A percentile compares a stretch with the other conserved stretches of the same genome.
Conservation (phyloP, 1,139 yeast species). For the Zygosaccharomyces pseudobailii region DNA sequence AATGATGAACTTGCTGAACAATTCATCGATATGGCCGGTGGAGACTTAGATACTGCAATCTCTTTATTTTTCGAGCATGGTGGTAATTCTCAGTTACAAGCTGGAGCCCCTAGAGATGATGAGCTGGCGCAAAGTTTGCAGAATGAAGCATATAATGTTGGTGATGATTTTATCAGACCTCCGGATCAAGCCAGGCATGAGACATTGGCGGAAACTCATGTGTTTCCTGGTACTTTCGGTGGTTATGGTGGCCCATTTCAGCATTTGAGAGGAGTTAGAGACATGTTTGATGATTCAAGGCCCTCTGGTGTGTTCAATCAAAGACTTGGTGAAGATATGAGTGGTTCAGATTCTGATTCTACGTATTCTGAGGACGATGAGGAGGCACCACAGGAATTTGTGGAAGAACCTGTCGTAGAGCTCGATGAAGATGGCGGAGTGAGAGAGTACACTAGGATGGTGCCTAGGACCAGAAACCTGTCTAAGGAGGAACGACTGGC, state of each 20-base stretch:
- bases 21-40: slow-evolving; percentile 74
- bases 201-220: slow-evolving; percentile 51
- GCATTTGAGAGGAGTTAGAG: slow-evolving; percentile 27
- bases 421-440: slow-evolving; percentile 34
- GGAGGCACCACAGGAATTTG: slow-evolving; percentile 31
- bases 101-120: slow-evolving; percentile 44
- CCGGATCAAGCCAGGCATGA: slow-evolving; percentile 81
- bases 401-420: slow-evolving; percentile 33
- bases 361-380: slow-evolving; percentile 13
- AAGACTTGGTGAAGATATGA: slow-evolving; percentile 30
- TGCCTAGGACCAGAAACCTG: slow-evolving; percentile 24
- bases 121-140: slow-evolving; percentile 62
- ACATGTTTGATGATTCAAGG: slow-evolving; percentile 40
- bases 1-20: slow-evolving; percentile 69
- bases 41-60: slow-evolving; percentile 79
- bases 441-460: slow-evolving; percentile 27
- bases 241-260: slow-evolving; percentile 36
- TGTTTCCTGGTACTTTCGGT: slow-evolving; percentile 36
- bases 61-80: slow-evolving; percentile 79
- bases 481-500: slow-evolving; percentile 53
- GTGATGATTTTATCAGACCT: slow-evolving; percentile 60
- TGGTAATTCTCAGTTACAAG: slow-evolving; percentile 26
- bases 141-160: slow-evolving; percentile 53
- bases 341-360: slow-evolving; percentile 26
- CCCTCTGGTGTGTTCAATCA: slow-evolving; percentile 52